Evolutionary conservation across 75 land plant species (phyloP).

Genomic region (Sequoia sempervirens): DNA sequence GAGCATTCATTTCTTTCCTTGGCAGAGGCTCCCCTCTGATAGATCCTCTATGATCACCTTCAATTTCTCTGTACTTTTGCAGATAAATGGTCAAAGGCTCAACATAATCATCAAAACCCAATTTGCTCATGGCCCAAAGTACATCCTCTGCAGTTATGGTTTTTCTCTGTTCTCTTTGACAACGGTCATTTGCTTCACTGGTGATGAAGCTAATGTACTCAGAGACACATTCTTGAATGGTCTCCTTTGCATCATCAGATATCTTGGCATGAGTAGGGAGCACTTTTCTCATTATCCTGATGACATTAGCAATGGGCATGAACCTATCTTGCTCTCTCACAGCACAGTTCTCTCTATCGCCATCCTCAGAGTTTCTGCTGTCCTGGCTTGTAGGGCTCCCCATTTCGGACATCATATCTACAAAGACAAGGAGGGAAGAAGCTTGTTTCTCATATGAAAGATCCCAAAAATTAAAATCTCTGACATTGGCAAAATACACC

Average conservation of each 20-base stretch:
- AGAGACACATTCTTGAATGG: conserved; percentile 79
- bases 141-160: conserved; percentile 17
- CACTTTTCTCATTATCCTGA: conserved; percentile 64
- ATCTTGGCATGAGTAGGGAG: conserved; percentile 68
- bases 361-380: conserved; percentile 12
- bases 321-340: conserved; percentile 44
- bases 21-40: conserved; percentile 6
- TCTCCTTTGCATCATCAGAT: conserved; percentile 73
- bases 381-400: conserved; percentile 4
- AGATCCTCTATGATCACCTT: conserved; percentile 4
- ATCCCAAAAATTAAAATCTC: neutral
- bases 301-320: conserved; percentile 54
- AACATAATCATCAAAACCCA: conserved; percentile 74
- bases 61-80: conserved; percentile 46
- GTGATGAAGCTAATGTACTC: conserved; percentile 90
- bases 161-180: conserved; percentile 23
- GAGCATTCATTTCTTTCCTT: conserved; percentile 2
- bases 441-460: neutral
- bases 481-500: neutral
- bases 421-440: neutral
- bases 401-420: conserved; percentile 11
- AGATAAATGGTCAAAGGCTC: conserved; percentile 62
- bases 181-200: conserved; percentile 65
- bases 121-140: conserved; percentile 71
- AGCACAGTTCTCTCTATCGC: conserved; percentile 10